These are phyloP conservation scores for Leucoagaricus sp. DNA, from an alignment of 1,284 basidiomycete genomes.

Conservation along the genomic window DNA sequence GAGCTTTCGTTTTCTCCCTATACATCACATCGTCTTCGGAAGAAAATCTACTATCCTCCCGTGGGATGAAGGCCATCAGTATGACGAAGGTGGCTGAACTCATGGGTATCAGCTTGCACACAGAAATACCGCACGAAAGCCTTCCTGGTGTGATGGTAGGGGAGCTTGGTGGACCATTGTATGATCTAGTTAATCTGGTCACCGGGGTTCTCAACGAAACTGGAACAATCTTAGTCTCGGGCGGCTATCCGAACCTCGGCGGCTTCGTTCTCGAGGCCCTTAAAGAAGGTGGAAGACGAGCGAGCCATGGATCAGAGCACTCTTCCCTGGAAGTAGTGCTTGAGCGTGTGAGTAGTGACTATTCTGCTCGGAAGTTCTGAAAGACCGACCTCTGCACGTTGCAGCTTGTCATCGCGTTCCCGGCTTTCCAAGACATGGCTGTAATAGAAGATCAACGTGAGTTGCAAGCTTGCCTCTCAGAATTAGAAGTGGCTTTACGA, in stretches of 20 bases:
- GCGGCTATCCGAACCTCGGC: constrained; percentile 71
- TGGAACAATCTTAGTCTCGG: constrained; percentile 61
- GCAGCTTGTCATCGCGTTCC: constrained; percentile 73
- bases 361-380: neutral
- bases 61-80: constrained; percentile 58
- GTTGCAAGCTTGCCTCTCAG: neutral
- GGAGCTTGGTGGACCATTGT: constrained; percentile 70
- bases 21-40: constrained; percentile 66
- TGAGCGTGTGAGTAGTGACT: constrained; percentile 49
- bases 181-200: constrained; percentile 73
- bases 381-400: constrained; percentile 8
- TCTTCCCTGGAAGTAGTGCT: constrained; percentile 58
- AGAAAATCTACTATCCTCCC: constrained; percentile 64
- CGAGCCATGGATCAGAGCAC: constrained; percentile 31
- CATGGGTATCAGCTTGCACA: constrained; percentile 67
- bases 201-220: constrained; percentile 70
- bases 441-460: constrained; percentile 61
- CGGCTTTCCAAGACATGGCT: constrained; percentile 76
- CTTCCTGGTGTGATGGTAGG: constrained; percentile 77
- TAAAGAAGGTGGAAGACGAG: constrained; percentile 50
- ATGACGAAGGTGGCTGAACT: constrained; percentile 68
- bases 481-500: neutral
- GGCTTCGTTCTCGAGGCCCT: constrained; percentile 70
- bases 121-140: constrained; percentile 69
- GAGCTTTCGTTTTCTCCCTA: constrained; percentile 68